These are phyloP conservation scores for Hyaloscypha finlandica DNA, from an alignment of 495 filamentous ascomycete species.

Conservation along the genomic window DNA sequence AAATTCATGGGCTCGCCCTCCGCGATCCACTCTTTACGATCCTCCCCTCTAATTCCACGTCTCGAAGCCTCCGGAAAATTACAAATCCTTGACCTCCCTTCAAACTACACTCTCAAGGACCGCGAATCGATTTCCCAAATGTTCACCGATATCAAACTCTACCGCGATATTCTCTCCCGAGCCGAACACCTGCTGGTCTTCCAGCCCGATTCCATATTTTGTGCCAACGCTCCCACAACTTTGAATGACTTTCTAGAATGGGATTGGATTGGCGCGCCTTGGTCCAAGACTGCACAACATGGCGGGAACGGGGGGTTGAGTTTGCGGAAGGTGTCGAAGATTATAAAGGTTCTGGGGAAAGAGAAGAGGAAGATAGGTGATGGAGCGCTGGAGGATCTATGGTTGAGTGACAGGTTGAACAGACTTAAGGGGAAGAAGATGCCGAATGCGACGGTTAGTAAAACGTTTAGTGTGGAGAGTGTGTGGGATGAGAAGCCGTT, in stretches of 20 bases:
- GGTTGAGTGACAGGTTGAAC: slow-evolving; percentile 24
- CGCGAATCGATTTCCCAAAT: slow-evolving; percentile 30
- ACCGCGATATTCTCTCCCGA: slow-evolving; percentile 22
- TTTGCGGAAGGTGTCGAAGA: slow-evolving; percentile 26
- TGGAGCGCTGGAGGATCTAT: slow-evolving; percentile 29
- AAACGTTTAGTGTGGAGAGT: slow-evolving; percentile 32
- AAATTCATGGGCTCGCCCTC: slow-evolving; percentile 27
- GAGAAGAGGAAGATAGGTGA: slow-evolving; percentile 16
- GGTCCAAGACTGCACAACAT: slow-evolving; percentile 25
- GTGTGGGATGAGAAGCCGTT: slow-evolving; percentile 31
- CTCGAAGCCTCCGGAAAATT: slow-evolving; percentile 25
- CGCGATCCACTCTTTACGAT: slow-evolving; percentile 14
- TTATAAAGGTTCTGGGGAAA: slow-evolving; percentile 25
- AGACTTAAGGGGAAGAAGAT: slow-evolving; percentile 11
- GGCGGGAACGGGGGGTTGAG: slow-evolving; percentile 34
- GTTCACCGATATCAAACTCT: slow-evolving; percentile 28
- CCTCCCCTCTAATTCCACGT: slow-evolving; percentile 13
- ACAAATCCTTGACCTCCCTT: slow-evolving; percentile 16
- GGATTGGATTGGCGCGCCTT: slow-evolving; percentile 34
- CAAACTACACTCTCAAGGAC: slow-evolving; percentile 18
- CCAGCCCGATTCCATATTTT: slow-evolving; percentile 33
- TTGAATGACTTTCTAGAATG: slow-evolving; percentile 29
- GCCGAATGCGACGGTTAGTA: slow-evolving; percentile 25
- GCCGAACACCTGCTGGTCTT: slow-evolving; percentile 34
- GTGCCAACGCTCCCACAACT: slow-evolving; percentile 18